Evolutionary conservation across 2,329 filamentous ascomycete species (phyloP).

Genomic region (Dothideomycetes sp.): DNA sequence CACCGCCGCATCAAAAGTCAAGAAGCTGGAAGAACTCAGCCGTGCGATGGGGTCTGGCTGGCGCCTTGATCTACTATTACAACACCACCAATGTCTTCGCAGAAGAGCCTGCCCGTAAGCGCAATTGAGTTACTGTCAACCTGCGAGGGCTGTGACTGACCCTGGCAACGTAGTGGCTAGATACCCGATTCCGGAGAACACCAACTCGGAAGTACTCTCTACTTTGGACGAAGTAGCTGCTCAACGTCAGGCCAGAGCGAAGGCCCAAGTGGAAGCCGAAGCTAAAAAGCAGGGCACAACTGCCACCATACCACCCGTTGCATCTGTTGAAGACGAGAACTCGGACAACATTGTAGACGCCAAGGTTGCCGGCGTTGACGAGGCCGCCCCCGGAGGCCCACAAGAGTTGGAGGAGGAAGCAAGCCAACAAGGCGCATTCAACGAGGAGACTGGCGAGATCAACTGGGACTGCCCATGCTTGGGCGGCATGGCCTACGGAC

Average conservation of each 20-base stretch:
- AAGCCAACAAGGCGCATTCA: slow-evolving; percentile 82
- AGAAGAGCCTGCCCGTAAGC: slow-evolving; percentile 67
- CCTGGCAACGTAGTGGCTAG: slow-evolving; percentile 20
- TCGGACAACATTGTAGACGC: slow-evolving; percentile 12
- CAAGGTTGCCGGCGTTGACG: slow-evolving; percentile 17
- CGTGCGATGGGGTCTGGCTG: slow-evolving; percentile 65
- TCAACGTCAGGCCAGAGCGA: slow-evolving; percentile 30
- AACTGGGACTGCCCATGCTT: slow-evolving; percentile 99
- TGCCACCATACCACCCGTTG: slow-evolving; percentile 7
- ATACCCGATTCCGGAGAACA: slow-evolving; percentile 31
- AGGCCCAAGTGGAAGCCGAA: slow-evolving; percentile 23
- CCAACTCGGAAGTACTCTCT: slow-evolving; percentile 32
- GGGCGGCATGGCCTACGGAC: slow-evolving; percentile 92
- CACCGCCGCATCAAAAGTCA: slow-evolving; percentile 54
- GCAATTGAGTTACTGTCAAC: background rate
- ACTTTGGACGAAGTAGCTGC: slow-evolving; percentile 38
- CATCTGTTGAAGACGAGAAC: too few relatives aligned
- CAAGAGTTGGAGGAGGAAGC: slow-evolving; percentile 70
- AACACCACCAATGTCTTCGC: slow-evolving; percentile 83
- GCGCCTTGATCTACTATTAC: slow-evolving; percentile 80
- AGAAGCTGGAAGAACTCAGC: slow-evolving; percentile 74
- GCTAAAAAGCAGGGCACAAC: slow-evolving; percentile 17
- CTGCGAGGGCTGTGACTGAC: slow-evolving; percentile 13
- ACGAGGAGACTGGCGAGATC: slow-evolving; percentile 97
- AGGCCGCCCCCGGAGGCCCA: slow-evolving; percentile 32